Conservation (phyloP, 1,139 yeast genomes). For the Candida sp. region DNA sequence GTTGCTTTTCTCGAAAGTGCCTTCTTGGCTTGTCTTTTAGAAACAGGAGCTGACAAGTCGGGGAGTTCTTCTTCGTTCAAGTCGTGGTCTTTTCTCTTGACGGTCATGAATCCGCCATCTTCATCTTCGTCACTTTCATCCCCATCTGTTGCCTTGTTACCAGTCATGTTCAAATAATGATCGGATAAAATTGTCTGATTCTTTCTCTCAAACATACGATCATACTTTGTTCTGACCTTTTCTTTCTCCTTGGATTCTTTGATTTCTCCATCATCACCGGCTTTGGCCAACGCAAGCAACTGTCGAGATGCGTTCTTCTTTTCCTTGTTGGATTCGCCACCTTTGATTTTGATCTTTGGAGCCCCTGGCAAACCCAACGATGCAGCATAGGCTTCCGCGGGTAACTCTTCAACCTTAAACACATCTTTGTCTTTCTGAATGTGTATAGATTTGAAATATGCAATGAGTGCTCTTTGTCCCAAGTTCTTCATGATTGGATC, state of each 20-base stretch:
- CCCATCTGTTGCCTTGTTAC: conserved; percentile 31
- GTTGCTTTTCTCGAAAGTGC: conserved; percentile 88
- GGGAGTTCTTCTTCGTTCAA: conserved; percentile 70
- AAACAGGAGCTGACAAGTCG: conserved; percentile 61
- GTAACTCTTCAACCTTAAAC: conserved; percentile 75
- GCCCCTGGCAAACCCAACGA: conserved; percentile 96
- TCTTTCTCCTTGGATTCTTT: conserved; percentile 47
- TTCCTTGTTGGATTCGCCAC: conserved; percentile 59
- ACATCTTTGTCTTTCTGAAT: conserved; percentile 89
- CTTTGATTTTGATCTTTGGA: conserved; percentile 82
- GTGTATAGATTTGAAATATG: conserved; percentile 84
- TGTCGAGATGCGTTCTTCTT: conserved; percentile 83
- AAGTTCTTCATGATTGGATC: conserved; percentile 91
- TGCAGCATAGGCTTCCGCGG: conserved; percentile 83
- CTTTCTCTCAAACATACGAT: conserved; percentile 94
- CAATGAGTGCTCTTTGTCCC: conserved; percentile 95
- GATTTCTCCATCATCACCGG: conserved; percentile 71
- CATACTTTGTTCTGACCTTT: conserved; percentile 84
- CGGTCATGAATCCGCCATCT: conserved; percentile 66
- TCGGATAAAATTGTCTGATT: conserved; percentile 94
- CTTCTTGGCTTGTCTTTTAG: conserved; percentile 86
- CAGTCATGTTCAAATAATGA: conserved; percentile 77
- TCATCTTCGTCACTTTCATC: conserved; percentile 37
- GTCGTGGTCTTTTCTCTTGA: conserved; percentile 78
- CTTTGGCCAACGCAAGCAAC: conserved; percentile 57